Conservation (phyloP, 164 flowering plant genomes). For the Akebia trifoliata region DNA sequence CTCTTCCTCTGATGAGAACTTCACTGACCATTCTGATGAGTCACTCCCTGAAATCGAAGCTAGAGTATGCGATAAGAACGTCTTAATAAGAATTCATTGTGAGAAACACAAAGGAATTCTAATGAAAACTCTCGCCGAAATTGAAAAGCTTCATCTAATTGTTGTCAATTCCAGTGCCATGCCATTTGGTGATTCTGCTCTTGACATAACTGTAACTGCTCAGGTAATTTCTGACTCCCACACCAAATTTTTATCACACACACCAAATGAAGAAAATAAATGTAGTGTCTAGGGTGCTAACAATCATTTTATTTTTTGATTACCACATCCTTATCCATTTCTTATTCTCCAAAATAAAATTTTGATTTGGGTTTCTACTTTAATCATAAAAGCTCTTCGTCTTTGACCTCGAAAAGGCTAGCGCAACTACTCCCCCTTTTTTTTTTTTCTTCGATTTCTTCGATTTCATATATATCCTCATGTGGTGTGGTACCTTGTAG, state of each 20-base stretch:
- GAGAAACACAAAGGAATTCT: slow-evolving; percentile 60
- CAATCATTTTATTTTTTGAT: too few species aligned
- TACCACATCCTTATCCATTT: too few species aligned
- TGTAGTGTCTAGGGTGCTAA: too few species aligned
- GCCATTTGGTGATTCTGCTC: slow-evolving; percentile 53
- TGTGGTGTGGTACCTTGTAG: too few species aligned
- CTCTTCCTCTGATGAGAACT: slow-evolving; percentile 35
- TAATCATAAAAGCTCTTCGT: too few species aligned
- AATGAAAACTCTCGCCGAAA: slow-evolving; percentile 45
- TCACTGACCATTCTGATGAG: slow-evolving; percentile 25
- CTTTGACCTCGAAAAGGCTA: too few species aligned
- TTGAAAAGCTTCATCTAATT: slow-evolving; percentile 60
- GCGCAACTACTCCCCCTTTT: too few species aligned
- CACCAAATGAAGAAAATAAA: too few species aligned
- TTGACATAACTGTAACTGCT: slow-evolving; percentile 68
- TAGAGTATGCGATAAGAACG: slow-evolving; percentile 56
- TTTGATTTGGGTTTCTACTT: too few species aligned
- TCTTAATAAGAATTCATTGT: slow-evolving; percentile 73
- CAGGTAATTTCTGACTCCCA: slow-evolving; percentile 36
- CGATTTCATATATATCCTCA: too few species aligned
- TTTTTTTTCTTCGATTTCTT: too few species aligned
- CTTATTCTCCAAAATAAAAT: too few species aligned
- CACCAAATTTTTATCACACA: neutral
- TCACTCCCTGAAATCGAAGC: slow-evolving; percentile 80
- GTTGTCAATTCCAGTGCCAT: slow-evolving; percentile 50